A percentile compares a stretch with the other conserved stretches of the same genome.
phyloP scores from a whole-genome alignment of 306 rosid species.

The Rubus idaeus region DNA sequence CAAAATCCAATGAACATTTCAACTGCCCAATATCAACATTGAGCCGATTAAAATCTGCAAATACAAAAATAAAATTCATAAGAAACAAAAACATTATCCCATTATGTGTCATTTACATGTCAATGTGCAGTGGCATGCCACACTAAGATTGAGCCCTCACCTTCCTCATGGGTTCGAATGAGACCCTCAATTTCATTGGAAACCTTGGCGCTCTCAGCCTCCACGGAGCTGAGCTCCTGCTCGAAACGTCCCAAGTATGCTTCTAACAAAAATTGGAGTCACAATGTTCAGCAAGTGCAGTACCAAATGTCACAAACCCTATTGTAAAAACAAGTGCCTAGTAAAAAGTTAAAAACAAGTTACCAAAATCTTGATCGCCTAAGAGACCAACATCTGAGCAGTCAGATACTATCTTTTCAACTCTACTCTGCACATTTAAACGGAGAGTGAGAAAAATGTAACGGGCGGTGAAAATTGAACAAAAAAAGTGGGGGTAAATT shows the following conservation, averaged over 20 bases:
- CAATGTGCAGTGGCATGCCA: not conserved
- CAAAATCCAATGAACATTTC: slow-evolving; percentile 46
- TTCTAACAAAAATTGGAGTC: slow-evolving; percentile 33
- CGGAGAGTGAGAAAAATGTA: not conserved
- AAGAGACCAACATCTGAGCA: slow-evolving; percentile 43
- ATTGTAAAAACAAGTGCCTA: not conserved
- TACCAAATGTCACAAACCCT: slow-evolving; percentile 8
- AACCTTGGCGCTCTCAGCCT: slow-evolving; percentile 43
- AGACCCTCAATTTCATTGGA: slow-evolving; percentile 56
- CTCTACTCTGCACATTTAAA: slow-evolving; percentile 39
- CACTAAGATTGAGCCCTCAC: slow-evolving; percentile 28
- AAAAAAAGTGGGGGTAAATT: not conserved
- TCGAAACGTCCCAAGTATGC: slow-evolving; percentile 50
- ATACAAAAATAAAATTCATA: slow-evolving; percentile 6
- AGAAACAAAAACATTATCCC: not conserved
- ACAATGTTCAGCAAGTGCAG: not conserved
- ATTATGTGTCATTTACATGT: not conserved
- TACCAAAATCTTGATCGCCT: slow-evolving; percentile 49
- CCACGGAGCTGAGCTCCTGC: slow-evolving; percentile 49
- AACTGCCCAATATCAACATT: slow-evolving; percentile 55
- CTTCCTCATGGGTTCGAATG: slow-evolving; percentile 38
- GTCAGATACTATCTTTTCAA: slow-evolving; percentile 53
- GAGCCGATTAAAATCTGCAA: slow-evolving; percentile 53
- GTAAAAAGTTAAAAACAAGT: not conserved
- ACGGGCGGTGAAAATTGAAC: not conserved